A percentile compares a stretch with the other conserved stretches of the same genome.
Evolutionary conservation across 164 flowering plant genomes (phyloP).

Genomic region (Vitis rupestris): DNA sequence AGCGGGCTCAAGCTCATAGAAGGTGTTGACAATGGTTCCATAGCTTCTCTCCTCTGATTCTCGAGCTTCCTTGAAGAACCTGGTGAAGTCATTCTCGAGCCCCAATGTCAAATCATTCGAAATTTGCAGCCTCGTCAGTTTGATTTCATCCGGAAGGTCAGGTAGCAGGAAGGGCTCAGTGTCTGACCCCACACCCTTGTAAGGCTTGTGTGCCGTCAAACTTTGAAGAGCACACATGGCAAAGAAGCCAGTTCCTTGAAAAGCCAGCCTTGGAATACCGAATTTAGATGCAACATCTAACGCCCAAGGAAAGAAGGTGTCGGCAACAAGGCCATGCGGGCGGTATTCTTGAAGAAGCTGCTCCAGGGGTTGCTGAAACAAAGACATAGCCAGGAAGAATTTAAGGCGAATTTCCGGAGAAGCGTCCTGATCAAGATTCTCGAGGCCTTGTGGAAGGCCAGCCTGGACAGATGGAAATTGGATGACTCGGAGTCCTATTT

Average conservation of each 20-base stretch:
- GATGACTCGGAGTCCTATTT: slow-evolving; percentile 18
- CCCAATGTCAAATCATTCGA: neutral
- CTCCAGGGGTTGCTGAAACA: slow-evolving; percentile 40
- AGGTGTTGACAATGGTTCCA: slow-evolving; percentile 41
- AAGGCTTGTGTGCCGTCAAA: slow-evolving; percentile 28
- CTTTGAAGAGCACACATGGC: slow-evolving; percentile 24
- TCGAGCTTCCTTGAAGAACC: neutral
- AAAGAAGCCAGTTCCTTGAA: slow-evolving; percentile 47
- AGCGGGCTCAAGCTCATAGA: slow-evolving; percentile 42
- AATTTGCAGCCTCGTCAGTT: slow-evolving; percentile 20
- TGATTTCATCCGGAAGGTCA: slow-evolving; percentile 37
- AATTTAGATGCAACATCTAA: slow-evolving; percentile 32
- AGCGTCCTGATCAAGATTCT: slow-evolving; percentile 18
- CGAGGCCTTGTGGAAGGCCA: slow-evolving; percentile 44
- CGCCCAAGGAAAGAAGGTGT: slow-evolving; percentile 61
- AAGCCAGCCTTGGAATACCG: slow-evolving; percentile 47
- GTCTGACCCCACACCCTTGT: slow-evolving; percentile 30
- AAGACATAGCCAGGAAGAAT: slow-evolving; percentile 18
- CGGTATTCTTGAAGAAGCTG: slow-evolving; percentile 18
- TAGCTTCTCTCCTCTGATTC: slow-evolving; percentile 24
- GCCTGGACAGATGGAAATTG: slow-evolving; percentile 29
- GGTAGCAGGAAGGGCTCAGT: slow-evolving; percentile 43
- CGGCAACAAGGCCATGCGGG: slow-evolving; percentile 54
- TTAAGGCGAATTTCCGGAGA: slow-evolving; percentile 3
- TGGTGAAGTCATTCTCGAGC: neutral